phyloP scores from a whole-genome alignment of 2,329 filamentous ascomycete genomes.

The Calonectria crousiana region DNA sequence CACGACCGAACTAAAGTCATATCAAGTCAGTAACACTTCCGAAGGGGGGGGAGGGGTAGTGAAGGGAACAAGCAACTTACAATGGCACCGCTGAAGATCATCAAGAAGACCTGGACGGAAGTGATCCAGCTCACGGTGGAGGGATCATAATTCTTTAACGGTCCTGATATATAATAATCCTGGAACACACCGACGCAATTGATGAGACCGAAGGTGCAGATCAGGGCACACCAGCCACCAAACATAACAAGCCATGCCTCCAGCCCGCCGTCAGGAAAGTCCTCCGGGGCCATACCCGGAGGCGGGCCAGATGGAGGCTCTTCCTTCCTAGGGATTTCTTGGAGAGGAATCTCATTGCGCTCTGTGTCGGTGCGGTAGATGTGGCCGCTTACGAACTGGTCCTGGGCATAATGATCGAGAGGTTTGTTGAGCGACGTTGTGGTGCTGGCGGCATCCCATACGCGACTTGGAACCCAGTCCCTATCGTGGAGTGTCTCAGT shows the following conservation, averaged over 20 bases:
- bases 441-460: background rate
- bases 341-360: slow-evolving; percentile 12
- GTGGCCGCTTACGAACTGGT: slow-evolving; percentile 31
- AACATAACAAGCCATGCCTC: slow-evolving; percentile 70
- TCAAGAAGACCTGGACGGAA: slow-evolving; percentile 63
- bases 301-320: slow-evolving; percentile 38
- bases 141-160: slow-evolving; percentile 60
- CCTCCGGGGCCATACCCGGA: slow-evolving; percentile 56
- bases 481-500: background rate
- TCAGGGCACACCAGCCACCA: slow-evolving; percentile 57
- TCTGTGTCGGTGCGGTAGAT: slow-evolving; percentile 45
- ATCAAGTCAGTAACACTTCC: background rate
- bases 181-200: slow-evolving; percentile 68
- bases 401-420: slow-evolving; percentile 4
- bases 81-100: slow-evolving; percentile 62
- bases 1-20: slow-evolving; percentile 61
- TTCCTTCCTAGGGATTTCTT: slow-evolving; percentile 14
- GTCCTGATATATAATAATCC: slow-evolving; percentile 66
- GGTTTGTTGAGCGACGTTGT: background rate
- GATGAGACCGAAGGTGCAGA: slow-evolving; percentile 59
- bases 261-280: slow-evolving; percentile 70
- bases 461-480: background rate
- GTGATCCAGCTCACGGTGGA: slow-evolving; percentile 72
- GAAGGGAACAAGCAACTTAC: slow-evolving; percentile 50
- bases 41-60: background rate